Evolutionary conservation across 495 filamentous ascomycete genomes (phyloP), one percentile per base, ranked within the genome.

Genomic region (Darksidea phi): DNA sequence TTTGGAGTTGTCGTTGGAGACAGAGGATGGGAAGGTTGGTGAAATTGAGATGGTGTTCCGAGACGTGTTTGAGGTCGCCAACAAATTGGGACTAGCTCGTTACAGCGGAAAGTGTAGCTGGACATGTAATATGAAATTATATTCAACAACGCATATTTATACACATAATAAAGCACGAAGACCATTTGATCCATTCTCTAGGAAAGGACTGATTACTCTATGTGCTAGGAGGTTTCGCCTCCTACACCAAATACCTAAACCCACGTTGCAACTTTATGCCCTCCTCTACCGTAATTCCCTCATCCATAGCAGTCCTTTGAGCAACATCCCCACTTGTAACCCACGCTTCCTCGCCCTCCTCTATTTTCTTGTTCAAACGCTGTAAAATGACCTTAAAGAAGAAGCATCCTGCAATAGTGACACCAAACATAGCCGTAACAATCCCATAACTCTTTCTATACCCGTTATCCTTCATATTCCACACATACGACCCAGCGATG

Each of bases 361-460:
- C 58, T 41, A 61, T 26, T 28, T 61, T 55, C 58, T 42, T 54
- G 34, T 61, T 61, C 38, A 61, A 18, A 0, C 25, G 24, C 6
- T 28, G 6, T 38, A 61, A 32, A 13, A 61, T 47, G 13, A 48
- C 25, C 50, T 23, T 61, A 21, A 61, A 54, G 1, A 34, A 21
- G 1, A 20, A 61, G 28, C 58, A 61, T 7, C 58, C 58, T 15
- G 20, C 24, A 37, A 61, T 55, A 25, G 58, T 61, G 37, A 61
- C 49, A n/a, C 58, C 50, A 28, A 61, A 61, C 58, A 61, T 61
- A 34, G 17, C 20, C 49, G 34, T 36, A 12, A 61, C 58, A 48
- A 61, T 49, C 24, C 58, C 58, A 49, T 61, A 61, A 26, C 58
- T 61, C 49, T 42, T 61, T 1, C 58, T 20, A 32, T 54, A 61